Conservation (phyloP, 2,329 filamentous ascomycete species). For the Plenodomus lindquistii region DNA sequence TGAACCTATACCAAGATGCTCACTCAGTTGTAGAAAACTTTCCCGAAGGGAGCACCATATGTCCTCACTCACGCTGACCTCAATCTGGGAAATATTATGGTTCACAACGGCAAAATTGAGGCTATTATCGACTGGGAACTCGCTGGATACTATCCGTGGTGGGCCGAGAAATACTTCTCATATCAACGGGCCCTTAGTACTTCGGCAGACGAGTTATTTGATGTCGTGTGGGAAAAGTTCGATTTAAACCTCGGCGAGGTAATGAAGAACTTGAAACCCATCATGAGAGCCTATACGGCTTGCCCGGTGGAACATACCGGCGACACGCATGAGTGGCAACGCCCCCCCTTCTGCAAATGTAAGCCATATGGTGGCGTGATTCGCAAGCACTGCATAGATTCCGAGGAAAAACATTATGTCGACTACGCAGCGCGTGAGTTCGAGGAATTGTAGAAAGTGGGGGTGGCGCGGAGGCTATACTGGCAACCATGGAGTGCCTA, state of each 20-base stretch:
- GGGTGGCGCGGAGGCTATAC: not conserved
- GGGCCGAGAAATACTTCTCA: constrained; percentile 1
- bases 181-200: not conserved
- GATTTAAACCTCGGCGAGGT: not conserved
- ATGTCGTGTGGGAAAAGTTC: constrained; percentile 3
- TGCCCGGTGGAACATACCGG: constrained; percentile 1
- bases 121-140: constrained; percentile 17
- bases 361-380: constrained; percentile 2
- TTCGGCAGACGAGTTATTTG: not conserved
- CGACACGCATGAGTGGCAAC: not conserved
- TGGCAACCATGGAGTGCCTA: not conserved
- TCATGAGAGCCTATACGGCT: not conserved
- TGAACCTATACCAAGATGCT: not conserved
- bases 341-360: constrained; percentile 6
- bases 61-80: constrained; percentile 15
- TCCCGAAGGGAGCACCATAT: constrained; percentile 3
- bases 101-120: constrained; percentile 10
- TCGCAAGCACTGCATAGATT: not conserved
- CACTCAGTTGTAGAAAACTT: constrained; percentile 1
- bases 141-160: constrained; percentile 12
- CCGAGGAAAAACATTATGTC: constrained; percentile 1
- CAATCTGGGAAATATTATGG: constrained; percentile 11
- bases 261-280: not conserved
- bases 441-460: not conserved
- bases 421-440: not conserved